Base-by-base conservation (phyloP, 2,329 filamentous ascomycete genomes). In the Shiraia sp. region DNA sequence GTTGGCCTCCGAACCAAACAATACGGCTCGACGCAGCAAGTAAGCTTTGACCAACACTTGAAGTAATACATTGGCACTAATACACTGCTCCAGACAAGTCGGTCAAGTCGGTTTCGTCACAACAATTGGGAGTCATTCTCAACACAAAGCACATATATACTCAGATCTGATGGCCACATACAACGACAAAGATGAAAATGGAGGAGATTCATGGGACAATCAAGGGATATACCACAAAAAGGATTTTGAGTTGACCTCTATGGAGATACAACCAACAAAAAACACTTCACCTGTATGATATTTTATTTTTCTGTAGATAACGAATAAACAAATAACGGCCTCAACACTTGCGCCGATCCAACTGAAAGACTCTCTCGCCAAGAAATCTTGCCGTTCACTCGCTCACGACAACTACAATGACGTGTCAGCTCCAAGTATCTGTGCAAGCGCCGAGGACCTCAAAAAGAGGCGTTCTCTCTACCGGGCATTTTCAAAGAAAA, bases 171-270 rank as follows among this genome's bases (percentile, higher is more conserved):
- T 44, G 40, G 40, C 31, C 9, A 55, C 51, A 2, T 33, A 44
- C 23, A 42, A 40, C 24, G 51, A 57, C 6, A 14, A 51, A 41
- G 33, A 53, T 22, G 54, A 58, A 2, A 28, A 33, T 6, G 22
- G 5, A 12, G 14, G 40, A 10, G 57, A 60, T 19, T 57, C 55
- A 2, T 60, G 57, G 57, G 57, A 59, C 15, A 54, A 42, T 17
- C 55, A 56, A 28, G 57, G 57, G 13, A 60, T 60, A 30, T 59
- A 51, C 30, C 53, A 53, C n/a, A 59, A 55, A 17, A 50, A 42
- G 13, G 57, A 60, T 13, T 60, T 60, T 25, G 57, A 60, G 31
- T 25, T 60, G 31, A 59, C 53, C 7, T 54, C 42, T 2, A 42
- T 60, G 35, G 53, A 59, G 32, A 39, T 42, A 15, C 45, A 42